Evolutionary conservation across 352 stramenopile species (phyloP), one percentile per base, ranked within the genome.

Genomic region (Globisporangium mamillatum): DNA sequence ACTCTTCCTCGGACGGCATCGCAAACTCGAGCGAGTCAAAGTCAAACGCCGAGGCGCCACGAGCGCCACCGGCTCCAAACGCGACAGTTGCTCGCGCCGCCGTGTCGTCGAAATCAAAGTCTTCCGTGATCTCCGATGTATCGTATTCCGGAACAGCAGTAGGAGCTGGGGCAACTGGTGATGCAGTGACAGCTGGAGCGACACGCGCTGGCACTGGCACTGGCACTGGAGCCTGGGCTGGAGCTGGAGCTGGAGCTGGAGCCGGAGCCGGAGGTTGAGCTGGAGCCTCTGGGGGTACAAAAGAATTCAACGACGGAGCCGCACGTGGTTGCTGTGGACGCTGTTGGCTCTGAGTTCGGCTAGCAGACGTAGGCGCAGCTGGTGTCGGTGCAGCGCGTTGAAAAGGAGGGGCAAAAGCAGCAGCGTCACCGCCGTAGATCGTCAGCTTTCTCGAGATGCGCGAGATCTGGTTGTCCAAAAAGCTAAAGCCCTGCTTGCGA

Each of bases 391-490:
- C 54, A 50, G 41, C 5, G 1, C 16, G 41, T 57, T 24, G 12
- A 46, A 14, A 10, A n/a, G 52, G 6, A 60, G 44, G 48, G 50
- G 56, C 32, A 18, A 46, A 27, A 27, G 36, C 24, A 53, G 32
- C 38, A 16, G 32, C 66, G 1, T 58, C 64, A 3, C 63, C 61
- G 18, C 75, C 80, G 65, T 88, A 93, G 32, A 94, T 70, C 8
- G 82, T 88, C 20, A 94, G 68, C 54, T 90, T 91, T 46, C 87
- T 80, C 48, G 78, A 84, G 50, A 93, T 68, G 2, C 82, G 80
- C 8, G 82, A 82, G 65, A 93, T 82, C 71, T 90, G 80, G 71
- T 92, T 92, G 71, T 94, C 87, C 36, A 94, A 70, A 41, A 89
- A 89, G 67, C 86, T 80, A 59, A 92, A 91, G 48, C 79, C 77